Evolutionary conservation across 2,329 filamentous ascomycete genomes (phyloP), one percentile per base, ranked within the genome.

Genomic region (Botryotinia globosa): DNA sequence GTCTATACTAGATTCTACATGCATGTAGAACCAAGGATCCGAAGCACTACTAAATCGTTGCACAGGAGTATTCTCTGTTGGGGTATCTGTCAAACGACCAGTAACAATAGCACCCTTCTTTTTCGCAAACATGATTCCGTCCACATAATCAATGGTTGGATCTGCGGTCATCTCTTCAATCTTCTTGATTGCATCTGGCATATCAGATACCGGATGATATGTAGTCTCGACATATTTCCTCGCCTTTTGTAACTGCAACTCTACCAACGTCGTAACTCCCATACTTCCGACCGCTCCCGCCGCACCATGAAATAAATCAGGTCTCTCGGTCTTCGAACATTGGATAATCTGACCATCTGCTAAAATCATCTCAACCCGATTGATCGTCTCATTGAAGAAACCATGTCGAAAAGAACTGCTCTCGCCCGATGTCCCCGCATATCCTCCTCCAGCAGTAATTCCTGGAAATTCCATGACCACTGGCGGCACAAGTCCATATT

Each of bases 391-490:
- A 70, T 92, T 89, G 78, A 92, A 92, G 74, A 90, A 87, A 0
- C 91, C 90, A 77, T 90, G 85, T 20, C 85, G 85, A 79, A 91
- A 92, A 0, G 88, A 90, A 74, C 86, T 89, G 79, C 89, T 91
- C 79, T 92, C 90, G 3, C 89, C 90, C 0, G 87, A 87, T 0
- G 89, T 91, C 2, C 90, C 90, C 0, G 88, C 85, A 78, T 90
- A 92, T 0, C 88, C 89, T 4, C 90, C 90, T 22, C 90, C 90
- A 0, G 87, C 87, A 0, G 90, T 92, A 74, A 92, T 92, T 0
- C 89, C 89, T 0, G 90, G 90, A 67, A 92, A 90, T 77, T 92
- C 90, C 87, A 92, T 91, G 6, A 92, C 89, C 0, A 92, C 89
- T 0, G 86, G 87, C 1, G 87, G 90, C 1, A 92, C 81, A 0